Evolutionary conservation across 805 yeast species (phyloP).

Genomic region (Zygoascus biomembranicola): DNA sequence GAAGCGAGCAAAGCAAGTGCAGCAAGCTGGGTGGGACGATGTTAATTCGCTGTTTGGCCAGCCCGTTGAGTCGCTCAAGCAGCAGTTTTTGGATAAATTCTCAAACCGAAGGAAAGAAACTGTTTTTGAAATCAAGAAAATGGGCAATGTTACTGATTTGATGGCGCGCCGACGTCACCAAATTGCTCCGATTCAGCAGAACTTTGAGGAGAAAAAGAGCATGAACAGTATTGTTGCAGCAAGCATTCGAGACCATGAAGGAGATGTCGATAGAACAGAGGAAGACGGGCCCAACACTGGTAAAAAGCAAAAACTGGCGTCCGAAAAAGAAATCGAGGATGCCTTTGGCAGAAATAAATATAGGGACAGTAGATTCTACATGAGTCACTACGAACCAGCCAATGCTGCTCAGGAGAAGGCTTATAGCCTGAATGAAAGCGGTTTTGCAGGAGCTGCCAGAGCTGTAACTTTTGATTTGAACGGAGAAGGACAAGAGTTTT

Average conservation of each 20-base stretch:
- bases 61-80: constrained; percentile 52
- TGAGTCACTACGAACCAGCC: constrained; percentile 85
- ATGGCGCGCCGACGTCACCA: constrained; percentile 84
- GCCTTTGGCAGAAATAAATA: constrained; percentile 40
- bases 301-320: constrained; percentile 4
- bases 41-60: constrained; percentile 60
- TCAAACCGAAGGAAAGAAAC: constrained; percentile 76
- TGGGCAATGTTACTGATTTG: constrained; percentile 50
- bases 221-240: constrained; percentile 4
- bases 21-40: constrained; percentile 67
- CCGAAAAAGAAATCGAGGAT: constrained; percentile 31
- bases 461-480: constrained; percentile 78
- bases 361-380: constrained; percentile 69
- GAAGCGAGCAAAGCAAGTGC: constrained; percentile 72
- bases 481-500: constrained; percentile 63
- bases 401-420: constrained; percentile 76
- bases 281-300: constrained; percentile 5
- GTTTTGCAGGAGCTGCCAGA: constrained; percentile 75
- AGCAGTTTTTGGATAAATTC: constrained; percentile 61
- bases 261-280: background rate
- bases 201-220: constrained; percentile 47
- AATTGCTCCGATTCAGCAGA: constrained; percentile 77
- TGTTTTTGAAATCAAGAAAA: constrained; percentile 78
- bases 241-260: constrained; percentile 9
- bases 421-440: constrained; percentile 35